phyloP scores from a whole-genome alignment of 2,329 filamentous ascomycete species.

The Botrytis elliptica region DNA sequence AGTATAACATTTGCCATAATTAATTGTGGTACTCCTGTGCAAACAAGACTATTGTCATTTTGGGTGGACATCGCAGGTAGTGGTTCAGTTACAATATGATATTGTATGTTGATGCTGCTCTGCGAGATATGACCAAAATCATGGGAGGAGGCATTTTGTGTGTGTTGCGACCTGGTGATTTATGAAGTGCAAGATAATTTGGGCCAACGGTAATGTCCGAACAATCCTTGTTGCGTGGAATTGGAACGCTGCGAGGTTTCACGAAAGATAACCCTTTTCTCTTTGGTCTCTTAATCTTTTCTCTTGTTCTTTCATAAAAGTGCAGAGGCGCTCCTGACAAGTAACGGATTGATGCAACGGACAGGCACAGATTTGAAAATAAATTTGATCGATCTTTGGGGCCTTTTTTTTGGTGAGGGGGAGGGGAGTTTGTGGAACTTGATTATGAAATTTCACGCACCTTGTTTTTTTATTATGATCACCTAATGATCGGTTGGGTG shows the following conservation, averaged over 20 bases:
- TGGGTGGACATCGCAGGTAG: slow-evolving; percentile 29
- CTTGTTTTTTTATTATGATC: not conserved
- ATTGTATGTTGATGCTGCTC: slow-evolving; percentile 22
- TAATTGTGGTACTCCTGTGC: not conserved
- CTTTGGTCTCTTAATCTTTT: not conserved
- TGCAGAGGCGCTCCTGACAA: slow-evolving; percentile 15
- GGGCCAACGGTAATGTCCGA: slow-evolving; percentile 31
- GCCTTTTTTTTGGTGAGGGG: not conserved
- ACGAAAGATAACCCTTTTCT: slow-evolving; percentile 27
- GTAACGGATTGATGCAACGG: slow-evolving; percentile 18
- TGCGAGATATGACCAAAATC: slow-evolving; percentile 31
- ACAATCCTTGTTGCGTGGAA: slow-evolving; percentile 36
- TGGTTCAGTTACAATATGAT: slow-evolving; percentile 23
- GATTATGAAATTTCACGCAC: slow-evolving; percentile 21
- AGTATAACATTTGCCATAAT: slow-evolving; percentile 7
- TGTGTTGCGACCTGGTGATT: slow-evolving; percentile 37
- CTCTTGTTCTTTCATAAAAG: not conserved
- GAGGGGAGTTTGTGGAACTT: slow-evolving; percentile 11
- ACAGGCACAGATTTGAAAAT: slow-evolving; percentile 19
- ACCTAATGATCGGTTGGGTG: slow-evolving; percentile 1
- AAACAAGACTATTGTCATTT: not conserved
- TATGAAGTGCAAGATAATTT: slow-evolving; percentile 26
- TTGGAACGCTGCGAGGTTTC: slow-evolving; percentile 29
- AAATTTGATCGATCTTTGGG: slow-evolving; percentile 14
- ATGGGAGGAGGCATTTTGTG: slow-evolving; percentile 32